Base-by-base conservation (phyloP, 306 rosid species). In the Ormosia emarginata region DNA sequence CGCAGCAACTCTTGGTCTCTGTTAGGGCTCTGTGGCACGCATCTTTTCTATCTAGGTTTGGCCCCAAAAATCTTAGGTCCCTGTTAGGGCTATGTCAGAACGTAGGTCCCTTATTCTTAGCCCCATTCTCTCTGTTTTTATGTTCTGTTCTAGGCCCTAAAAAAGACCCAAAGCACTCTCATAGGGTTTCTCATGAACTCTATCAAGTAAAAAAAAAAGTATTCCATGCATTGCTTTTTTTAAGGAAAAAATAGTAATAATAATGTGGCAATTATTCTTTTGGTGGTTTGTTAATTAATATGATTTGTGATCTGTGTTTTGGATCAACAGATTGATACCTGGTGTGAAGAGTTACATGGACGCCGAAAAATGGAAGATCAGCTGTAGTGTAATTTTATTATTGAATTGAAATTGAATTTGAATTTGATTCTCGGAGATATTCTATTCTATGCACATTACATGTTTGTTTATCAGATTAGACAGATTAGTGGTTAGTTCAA, bases 291-390 rank as follows among this genome's bases (percentile, higher is more conserved):
- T 15, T 64, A 0, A 15, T 56, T 53, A 37, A n/a, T 77, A 55
- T 77, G 0, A 79, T 74, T 58, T 49, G 33, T n/a, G n/a, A n/a
- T n/a, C n/a, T n/a, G n/a, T n/a, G n/a, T n/a, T n/a, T n/a, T n/a
- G n/a, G n/a, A n/a, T 74, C 13, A 0, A 7, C 85, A 87, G 90
- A 79, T 82, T 82, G 83, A 32, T 87, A n/a, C 90, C 90, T 74
- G 85, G 78, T 1, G 90, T 87, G 61, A 82, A 82, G 83, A 67
- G 78, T 41, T 85, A 82, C 68, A 79, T 87, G 24, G 79, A 84
- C 58, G 86, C 82, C 1, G 81, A 87, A 50, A 87, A 87, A 50
- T 83, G 17, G 59, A 87, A 87, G 90, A 88, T 87, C 4, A 3
- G 74, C 2, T 55, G n/a, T 46, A 10, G 63, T 52, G 66, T 41